A percentile compares a stretch with the other conserved stretches of the same genome.
phyloP scores from a whole-genome alignment of 495 filamentous ascomycete genomes.

The Peziza echinospora region DNA sequence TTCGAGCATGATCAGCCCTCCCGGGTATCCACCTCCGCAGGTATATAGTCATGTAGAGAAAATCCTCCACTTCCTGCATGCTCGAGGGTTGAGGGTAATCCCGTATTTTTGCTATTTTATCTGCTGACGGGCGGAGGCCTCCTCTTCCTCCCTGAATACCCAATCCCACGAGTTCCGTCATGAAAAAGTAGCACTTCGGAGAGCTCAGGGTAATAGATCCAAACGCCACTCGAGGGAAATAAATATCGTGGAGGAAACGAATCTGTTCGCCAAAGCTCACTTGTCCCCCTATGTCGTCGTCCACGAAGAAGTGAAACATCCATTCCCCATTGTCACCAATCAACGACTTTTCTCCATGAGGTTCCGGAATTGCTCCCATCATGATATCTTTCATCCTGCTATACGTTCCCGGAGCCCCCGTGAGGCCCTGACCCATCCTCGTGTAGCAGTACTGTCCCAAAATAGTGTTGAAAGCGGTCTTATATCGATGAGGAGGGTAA shows the following conservation, averaged over 20 bases:
- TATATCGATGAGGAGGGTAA: neutral
- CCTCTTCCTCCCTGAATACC: neutral
- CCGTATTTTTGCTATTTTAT: neutral
- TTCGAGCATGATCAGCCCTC: neutral
- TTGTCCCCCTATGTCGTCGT: neutral
- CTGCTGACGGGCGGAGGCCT: neutral
- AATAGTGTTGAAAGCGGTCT: constrained; percentile 1
- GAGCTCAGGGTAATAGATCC: neutral
- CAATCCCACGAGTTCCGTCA: neutral
- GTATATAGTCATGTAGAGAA: too few species aligned
- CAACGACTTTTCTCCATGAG: neutral
- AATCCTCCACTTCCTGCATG: neutral
- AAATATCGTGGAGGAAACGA: neutral
- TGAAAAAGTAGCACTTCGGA: neutral
- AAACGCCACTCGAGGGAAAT: neutral
- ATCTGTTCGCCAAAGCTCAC: neutral
- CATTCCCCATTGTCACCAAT: too few species aligned
- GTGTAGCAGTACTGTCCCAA: constrained; percentile 1
- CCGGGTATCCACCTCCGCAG: neutral
- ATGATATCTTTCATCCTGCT: neutral
- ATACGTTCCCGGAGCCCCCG: neutral
- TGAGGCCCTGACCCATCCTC: neutral
- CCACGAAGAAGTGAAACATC: constrained; percentile 1
- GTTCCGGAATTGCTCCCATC: neutral
- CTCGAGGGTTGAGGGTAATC: neutral